Base-by-base conservation (phyloP, 1,284 basidiomycete species). In the Laetiporus sulphureus region DNA sequence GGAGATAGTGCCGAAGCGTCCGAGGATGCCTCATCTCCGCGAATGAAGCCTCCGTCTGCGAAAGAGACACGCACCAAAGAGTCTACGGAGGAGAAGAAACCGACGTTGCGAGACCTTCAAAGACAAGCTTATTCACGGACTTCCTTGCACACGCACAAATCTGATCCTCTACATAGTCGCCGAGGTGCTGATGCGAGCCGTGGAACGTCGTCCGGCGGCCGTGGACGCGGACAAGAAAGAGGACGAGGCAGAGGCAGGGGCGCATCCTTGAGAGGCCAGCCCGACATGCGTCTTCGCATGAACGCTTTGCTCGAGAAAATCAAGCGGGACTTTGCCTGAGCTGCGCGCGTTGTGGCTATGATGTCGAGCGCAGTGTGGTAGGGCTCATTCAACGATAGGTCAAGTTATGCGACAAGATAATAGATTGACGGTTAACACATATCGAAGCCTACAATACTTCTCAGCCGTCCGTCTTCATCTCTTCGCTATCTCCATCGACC, bases 221-320 rank as follows among this genome's bases (percentile, higher is more conserved):
- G 34, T 8, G 52, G 46, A 20, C 32, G 49, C 4, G 52, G 53
- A 18, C 31, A 42, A 8, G 23, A 34, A 45, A 34, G 48, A 20
- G 36, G 46, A 10, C 49, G 45, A 1, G 31, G 41, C 2, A 44
- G 46, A 21, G 52, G 53, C 31, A 48, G 47, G 3, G 48, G 56
- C 27, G 54, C 54, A 29, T 44, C 54, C 34, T 48, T 50, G 5
- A 36, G 60, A 58, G 71, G 51, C 64, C 86, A 88, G 53, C 85
- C 85, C 8, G 74, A 87, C 54, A 89, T 89, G 86, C 80, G 79
- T 50, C 57, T 82, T 42, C 75, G 85, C 20, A 89, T 89, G 85
- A 73, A 75, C 49, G 77, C 73, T n/a, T 72, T 89, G 69, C 69
- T 89, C 34, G 81, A 83, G 55, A 80, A 78, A 57, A 86, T 88